Evolutionary conservation across 106 monocot species (phyloP).

Genomic region (Phalaenopsis equestris): DNA sequence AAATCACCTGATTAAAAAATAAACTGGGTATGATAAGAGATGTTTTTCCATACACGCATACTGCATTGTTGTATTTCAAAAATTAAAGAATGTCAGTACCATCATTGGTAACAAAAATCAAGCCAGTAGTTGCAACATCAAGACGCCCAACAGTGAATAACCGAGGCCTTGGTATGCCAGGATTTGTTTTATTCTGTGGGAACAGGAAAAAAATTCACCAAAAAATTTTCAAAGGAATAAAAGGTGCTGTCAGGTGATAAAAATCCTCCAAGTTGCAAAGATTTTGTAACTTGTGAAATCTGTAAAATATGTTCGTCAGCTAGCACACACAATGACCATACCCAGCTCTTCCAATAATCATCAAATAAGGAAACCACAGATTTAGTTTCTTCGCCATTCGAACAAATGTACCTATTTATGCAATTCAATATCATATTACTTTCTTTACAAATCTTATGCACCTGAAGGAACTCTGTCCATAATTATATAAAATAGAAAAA

Average conservation of each 20-base stretch:
- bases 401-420: conserved; percentile 80
- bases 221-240: not conserved
- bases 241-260: not conserved
- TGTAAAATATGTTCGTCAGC: not conserved
- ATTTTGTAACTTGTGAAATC: not conserved
- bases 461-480: not conserved
- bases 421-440: not conserved
- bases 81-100: conserved; percentile 35
- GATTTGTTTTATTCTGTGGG: conserved; percentile 61
- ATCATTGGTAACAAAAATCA: conserved; percentile 96
- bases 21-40: not conserved
- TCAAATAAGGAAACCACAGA: conserved; percentile 82
- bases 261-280: not conserved
- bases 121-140: conserved; percentile 93
- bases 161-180: conserved; percentile 72
- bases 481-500: not conserved
- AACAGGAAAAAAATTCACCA: not conserved
- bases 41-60: not conserved
- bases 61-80: not conserved
- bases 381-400: conserved; percentile 71
- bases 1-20: conserved; percentile 60
- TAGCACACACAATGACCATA: conserved; percentile 23
- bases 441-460: not conserved
- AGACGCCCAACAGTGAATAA: conserved; percentile 96
- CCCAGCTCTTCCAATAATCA: conserved; percentile 85